These are phyloP conservation scores for Hygrophila difformis DNA, from an alignment of 257 asterid genomes.

Conservation along the genomic window DNA sequence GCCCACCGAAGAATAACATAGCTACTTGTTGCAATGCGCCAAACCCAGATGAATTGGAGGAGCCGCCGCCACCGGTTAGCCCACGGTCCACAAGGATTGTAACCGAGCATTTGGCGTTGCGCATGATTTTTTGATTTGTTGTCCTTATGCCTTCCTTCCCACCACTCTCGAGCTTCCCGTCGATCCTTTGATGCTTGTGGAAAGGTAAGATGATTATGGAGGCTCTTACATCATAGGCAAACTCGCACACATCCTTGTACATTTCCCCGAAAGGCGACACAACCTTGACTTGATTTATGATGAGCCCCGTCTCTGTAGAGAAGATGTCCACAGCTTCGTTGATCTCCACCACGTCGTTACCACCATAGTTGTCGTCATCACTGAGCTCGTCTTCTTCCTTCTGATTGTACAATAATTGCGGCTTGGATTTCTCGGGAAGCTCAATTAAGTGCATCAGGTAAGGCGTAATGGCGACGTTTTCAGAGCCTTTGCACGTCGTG, in stretches of 20 bases:
- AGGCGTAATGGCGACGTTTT: constrained; percentile 55
- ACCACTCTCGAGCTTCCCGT: constrained; percentile 80
- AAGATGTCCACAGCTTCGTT: constrained; percentile 88
- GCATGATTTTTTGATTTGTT: constrained; percentile 79
- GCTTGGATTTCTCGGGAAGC: constrained; percentile 68
- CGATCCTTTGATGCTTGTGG: constrained; percentile 96
- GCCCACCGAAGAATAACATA: constrained; percentile 84
- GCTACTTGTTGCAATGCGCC: constrained; percentile 78
- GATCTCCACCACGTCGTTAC: constrained; percentile 89
- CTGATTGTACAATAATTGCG: constrained; percentile 62
- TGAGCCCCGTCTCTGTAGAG: constrained; percentile 56
- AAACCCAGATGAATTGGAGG: constrained; percentile 24
- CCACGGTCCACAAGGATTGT: constrained; percentile 92
- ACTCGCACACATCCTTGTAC: constrained; percentile 63
- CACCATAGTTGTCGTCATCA: constrained; percentile 94
- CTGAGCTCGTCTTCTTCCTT: constrained; percentile 80
- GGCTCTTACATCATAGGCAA: constrained; percentile 62
- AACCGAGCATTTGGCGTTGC: constrained; percentile 74
- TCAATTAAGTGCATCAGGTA: constrained; percentile 86
- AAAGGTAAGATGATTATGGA: constrained; percentile 78
- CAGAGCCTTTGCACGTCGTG: constrained; percentile 64
- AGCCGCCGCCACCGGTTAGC: constrained; percentile 44
- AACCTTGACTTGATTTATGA: constrained; percentile 58
- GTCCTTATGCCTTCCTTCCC: constrained; percentile 86
- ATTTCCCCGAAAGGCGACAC: constrained; percentile 64